Evolutionary conservation across 116 monocot genomes (phyloP).

Genomic region (Zostera marina): DNA sequence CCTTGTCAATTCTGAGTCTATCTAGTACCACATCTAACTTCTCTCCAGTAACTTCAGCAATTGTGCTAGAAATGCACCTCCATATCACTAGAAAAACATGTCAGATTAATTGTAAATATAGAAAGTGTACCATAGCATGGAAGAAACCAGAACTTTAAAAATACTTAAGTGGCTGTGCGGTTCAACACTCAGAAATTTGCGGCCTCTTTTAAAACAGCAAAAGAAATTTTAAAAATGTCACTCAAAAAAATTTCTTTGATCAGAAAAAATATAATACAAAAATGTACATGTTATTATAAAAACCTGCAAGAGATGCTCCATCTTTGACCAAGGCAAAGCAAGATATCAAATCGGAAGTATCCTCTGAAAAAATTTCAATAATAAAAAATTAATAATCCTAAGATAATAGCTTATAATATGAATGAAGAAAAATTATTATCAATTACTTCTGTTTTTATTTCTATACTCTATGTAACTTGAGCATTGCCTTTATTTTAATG

Average conservation of each 20-base stretch:
- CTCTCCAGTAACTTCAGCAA: slow-evolving; percentile 45
- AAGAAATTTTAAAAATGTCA: background rate
- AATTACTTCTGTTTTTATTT: too few species aligned
- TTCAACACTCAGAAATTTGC: too few species aligned
- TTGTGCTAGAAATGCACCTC: slow-evolving; percentile 46
- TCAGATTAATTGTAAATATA: background rate
- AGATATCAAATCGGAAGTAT: slow-evolving; percentile 28
- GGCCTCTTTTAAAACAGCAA: too few species aligned
- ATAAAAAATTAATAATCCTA: too few species aligned
- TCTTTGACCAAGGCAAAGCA: slow-evolving; percentile 38
- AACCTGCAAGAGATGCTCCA: slow-evolving; percentile 86
- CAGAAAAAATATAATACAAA: background rate
- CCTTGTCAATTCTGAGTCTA: slow-evolving; percentile 20
- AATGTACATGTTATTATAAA: background rate
- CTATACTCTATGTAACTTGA: too few species aligned
- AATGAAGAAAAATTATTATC: slow-evolving; percentile 5
- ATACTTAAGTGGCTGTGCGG: too few species aligned
- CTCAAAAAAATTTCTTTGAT: background rate
- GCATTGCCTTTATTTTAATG: too few species aligned
- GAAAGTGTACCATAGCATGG: background rate
- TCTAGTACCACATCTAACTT: slow-evolving; percentile 23
- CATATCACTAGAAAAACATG: slow-evolving; percentile 44
- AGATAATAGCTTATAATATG: slow-evolving; percentile 1
- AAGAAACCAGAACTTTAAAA: too few species aligned
- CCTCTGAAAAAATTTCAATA: slow-evolving; percentile 25